Evolutionary conservation across 371 early-diverging fungal genomes (phyloP).

Genomic region (Mucor saturninus): DNA sequence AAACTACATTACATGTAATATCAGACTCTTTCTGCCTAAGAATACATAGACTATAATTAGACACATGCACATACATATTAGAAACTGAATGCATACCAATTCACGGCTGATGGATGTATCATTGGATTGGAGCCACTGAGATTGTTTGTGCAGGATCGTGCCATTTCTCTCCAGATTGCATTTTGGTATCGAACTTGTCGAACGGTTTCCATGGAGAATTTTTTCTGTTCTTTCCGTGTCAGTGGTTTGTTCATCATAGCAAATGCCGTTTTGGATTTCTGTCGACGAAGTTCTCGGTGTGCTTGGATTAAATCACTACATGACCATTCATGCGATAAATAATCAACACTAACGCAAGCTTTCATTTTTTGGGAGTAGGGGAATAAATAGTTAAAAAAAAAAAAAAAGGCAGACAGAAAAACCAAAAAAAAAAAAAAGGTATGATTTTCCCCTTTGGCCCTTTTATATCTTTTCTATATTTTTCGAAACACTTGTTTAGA

Average conservation of each 20-base stretch:
- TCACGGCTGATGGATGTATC: constrained; percentile 40
- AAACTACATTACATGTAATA: constrained; percentile 25
- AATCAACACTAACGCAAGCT: constrained; percentile 44
- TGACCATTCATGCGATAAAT: constrained; percentile 50
- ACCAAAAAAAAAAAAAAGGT: neutral
- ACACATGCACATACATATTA: neutral
- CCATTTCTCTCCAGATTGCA: constrained; percentile 50
- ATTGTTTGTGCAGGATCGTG: constrained; percentile 36
- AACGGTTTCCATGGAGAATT: constrained; percentile 30
- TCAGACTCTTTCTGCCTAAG: constrained; percentile 47
- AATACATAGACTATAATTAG: neutral
- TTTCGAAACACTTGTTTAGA: constrained; percentile 27
- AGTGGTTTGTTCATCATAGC: constrained; percentile 17
- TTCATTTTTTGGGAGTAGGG: constrained; percentile 26
- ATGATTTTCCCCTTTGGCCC: neutral
- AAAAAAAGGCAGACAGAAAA: neutral
- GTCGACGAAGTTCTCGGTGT: constrained; percentile 34
- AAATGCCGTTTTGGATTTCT: constrained; percentile 26
- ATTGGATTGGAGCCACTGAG: constrained; percentile 31
- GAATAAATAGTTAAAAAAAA: neutral
- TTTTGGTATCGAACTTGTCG: constrained; percentile 40
- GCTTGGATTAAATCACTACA: constrained; percentile 38
- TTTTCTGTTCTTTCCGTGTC: constrained; percentile 20
- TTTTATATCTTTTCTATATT: constrained; percentile 3
- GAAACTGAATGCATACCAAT: constrained; percentile 33